A percentile compares a stretch with the other conserved stretches of the same genome.
These are phyloP conservation scores for Mortierella antarctica DNA, from an alignment of 192 early-diverging fungal species.

Conservation along the genomic window DNA sequence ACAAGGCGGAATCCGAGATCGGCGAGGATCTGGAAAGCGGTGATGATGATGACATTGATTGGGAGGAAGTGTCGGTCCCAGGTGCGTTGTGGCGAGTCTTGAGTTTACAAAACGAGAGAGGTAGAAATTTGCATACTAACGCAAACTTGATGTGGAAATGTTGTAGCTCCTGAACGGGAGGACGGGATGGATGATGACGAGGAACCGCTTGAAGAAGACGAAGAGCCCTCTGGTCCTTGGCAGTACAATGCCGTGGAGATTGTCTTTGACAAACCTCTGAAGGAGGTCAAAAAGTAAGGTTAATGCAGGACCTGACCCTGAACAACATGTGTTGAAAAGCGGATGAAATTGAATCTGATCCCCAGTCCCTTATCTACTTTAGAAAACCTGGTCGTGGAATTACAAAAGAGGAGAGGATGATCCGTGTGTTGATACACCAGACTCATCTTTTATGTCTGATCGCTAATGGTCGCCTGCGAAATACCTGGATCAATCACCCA, in stretches of 20 bases:
- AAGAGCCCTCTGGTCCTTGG: constrained; percentile 55
- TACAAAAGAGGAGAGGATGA: constrained; percentile 60
- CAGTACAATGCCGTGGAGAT: constrained; percentile 49
- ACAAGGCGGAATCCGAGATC: not conserved
- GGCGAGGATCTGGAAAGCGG: constrained; percentile 22
- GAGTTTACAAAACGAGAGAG: not conserved
- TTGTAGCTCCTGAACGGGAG: not conserved
- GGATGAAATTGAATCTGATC: not conserved
- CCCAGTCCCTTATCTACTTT: not conserved
- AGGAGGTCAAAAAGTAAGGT: constrained; percentile 31
- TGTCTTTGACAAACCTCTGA: constrained; percentile 39
- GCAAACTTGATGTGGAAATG: not conserved
- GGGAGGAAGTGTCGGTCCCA: constrained; percentile 58
- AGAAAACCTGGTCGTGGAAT: constrained; percentile 55
- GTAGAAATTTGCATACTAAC: not conserved
- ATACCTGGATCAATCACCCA: constrained; percentile 59
- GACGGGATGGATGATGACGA: not conserved
- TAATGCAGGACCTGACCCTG: not conserved
- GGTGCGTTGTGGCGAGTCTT: not conserved
- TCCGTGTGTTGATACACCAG: constrained; percentile 68
- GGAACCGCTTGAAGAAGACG: constrained; percentile 1
- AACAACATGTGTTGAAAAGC: too few species aligned
- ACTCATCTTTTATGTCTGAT: constrained; percentile 69
- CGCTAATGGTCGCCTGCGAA: constrained; percentile 63
- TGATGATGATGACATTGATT: constrained; percentile 56